Evolutionary conservation across 140 eudicot genomes (phyloP), one percentile per base, ranked within the genome.

Genomic region (Bidens hawaiensis): DNA sequence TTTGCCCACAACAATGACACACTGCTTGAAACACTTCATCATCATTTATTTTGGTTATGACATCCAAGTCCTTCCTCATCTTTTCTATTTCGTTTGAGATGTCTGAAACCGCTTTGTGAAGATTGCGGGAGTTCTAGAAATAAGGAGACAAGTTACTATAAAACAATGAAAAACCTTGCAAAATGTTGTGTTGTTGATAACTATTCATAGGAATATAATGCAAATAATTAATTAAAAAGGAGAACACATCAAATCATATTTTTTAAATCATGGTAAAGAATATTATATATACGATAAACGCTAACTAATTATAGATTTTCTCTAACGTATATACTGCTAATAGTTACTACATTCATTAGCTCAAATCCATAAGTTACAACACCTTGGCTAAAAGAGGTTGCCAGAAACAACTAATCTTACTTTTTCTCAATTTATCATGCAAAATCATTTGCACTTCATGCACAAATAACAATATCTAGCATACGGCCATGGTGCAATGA

Each of bases 1-100:
- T 80, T 30, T 71, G 65, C 16, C 79, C 75, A 34, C 85, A 80
- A 13, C 85, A 80, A 50, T 50, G 76, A 23, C 85, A 80, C 42
- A 19, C 55, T 16, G 69, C 79, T 62, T 40, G 49, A 31, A 63
- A 26, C 27, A 71, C 65, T 71, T 64, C 50, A 41, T 79, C 50
- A n/a, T 55, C 43, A n/a, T n/a, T n/a, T n/a, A 31, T 17, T 47
- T 64, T 48, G n/a, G 70, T 50, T 65, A 65, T 33, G 61, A 31
- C 34, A 21, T 50, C 48, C 50, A 52, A 10, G 42, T 73, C 86
- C 30, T 62, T 64, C 8, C 43, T 67, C 4, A 75, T n/a, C 14
- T 64, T 65, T 50, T 68, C 62, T 16, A 59, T 53, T 65, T 72
- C 70, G 6, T 41, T 68, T 13, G 79, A 53, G 47, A 69, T 66